Evolutionary conservation across 805 yeast genomes (phyloP), one percentile per base, ranked within the genome.

Genomic region (Metschnikowia drakensbergensis): DNA sequence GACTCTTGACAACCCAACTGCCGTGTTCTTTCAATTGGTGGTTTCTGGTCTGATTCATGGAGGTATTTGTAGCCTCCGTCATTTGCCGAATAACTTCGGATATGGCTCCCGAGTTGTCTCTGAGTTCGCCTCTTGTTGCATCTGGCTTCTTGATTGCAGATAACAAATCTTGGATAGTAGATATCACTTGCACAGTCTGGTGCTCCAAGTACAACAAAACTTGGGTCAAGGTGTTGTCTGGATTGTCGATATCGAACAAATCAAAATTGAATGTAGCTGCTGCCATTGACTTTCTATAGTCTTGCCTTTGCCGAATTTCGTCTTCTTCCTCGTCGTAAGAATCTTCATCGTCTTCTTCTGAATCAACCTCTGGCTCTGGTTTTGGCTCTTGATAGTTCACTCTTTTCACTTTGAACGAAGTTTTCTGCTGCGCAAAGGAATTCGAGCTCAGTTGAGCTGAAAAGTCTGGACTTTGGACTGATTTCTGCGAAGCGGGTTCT

Each of bases 1-100:
- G 76, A 58, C 88, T 86, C 59, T 83, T 86, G 41, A 91, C 91
- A 52, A 92, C 95, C 86, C 96, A 92, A 49, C 81, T 76, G 2
- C 97, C 97, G 65, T 90, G 96, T 52, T 88, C 96, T 70, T 85
- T 88, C 58, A 91, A 79, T 60, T 84, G 85, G 42, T 82, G 80
- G 66, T 91, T 88, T 60, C 95, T 80, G 33, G 94, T 86, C 67
- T 89, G 96, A 54, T 83, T 80, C 96, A 91, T 89, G 25, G 95
- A 83, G 4, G 82, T 80, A 58, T 84, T 83, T 1, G 97, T 88
- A 39, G 96, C 96, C 54, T 83, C 90, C 5, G 90, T 83, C 96
- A 92, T 91, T 61, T 86, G 90, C 32, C 80, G 75, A 32, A 91
- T 91, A 44, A 88, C 95, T 47, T 66, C 75, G 48, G 84, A 81